These are phyloP conservation scores for Penicillium sp. DNA, from an alignment of 2,329 filamentous ascomycete species.

Conservation along the genomic window DNA sequence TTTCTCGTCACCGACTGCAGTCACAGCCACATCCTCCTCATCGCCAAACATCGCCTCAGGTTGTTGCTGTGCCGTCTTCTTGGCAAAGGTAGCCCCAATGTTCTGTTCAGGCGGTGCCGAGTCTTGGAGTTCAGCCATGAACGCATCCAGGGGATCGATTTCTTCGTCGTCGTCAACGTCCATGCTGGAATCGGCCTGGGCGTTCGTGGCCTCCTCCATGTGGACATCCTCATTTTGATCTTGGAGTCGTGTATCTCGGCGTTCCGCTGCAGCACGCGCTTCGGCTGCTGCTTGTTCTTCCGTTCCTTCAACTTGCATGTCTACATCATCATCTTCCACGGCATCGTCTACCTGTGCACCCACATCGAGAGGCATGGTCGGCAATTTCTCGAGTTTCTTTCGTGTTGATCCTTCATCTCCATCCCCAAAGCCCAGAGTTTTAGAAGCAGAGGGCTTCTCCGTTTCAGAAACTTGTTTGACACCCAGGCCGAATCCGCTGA, in stretches of 20 bases:
- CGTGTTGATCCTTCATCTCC: constrained; percentile 84
- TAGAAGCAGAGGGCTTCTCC: constrained; percentile 68
- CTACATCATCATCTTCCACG: constrained; percentile 71
- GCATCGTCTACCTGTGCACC: constrained; percentile 60
- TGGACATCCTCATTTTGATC: constrained; percentile 50
- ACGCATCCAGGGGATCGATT: constrained; percentile 92
- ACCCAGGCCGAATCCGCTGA: constrained; percentile 79
- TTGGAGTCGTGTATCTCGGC: constrained; percentile 68
- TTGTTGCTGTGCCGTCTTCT: constrained; percentile 59
- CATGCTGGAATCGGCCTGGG: constrained; percentile 38
- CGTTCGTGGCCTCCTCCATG: constrained; percentile 44
- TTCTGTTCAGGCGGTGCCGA: constrained; percentile 47
- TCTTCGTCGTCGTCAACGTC: constrained; percentile 54
- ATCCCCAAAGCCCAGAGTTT: constrained; percentile 80
- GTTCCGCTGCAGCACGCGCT: constrained; percentile 79
- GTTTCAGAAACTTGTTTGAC: constrained; percentile 64
- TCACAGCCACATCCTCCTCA: constrained; percentile 68
- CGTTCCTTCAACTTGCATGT: constrained; percentile 72
- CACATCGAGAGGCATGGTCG: constrained; percentile 67
- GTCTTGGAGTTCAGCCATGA: constrained; percentile 74
- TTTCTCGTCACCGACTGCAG: constrained; percentile 61
- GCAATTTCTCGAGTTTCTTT: constrained; percentile 88
- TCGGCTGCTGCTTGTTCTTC: constrained; percentile 88
- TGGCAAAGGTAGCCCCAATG: constrained; percentile 36
- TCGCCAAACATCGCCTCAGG: constrained; percentile 88